Base-by-base conservation (phyloP, 139 green algal species). In the Desmodesmus armatus region DNA sequence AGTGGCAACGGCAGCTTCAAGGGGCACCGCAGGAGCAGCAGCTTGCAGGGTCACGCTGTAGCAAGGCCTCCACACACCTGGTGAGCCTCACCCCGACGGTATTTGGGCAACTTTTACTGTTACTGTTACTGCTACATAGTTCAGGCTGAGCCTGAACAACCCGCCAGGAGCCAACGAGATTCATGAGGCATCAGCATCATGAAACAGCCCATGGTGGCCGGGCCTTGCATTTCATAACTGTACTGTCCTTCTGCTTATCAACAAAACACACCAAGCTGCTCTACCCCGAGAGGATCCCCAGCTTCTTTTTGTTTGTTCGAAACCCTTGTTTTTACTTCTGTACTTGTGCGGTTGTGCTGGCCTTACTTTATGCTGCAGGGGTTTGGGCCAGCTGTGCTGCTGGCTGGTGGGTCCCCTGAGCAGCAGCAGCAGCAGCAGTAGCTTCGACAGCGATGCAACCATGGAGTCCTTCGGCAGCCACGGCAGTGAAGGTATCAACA, bases 371-470 rank as follows among this genome's bases (percentile, higher is more conserved):
- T 77, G 69, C 60, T 7, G 40, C 51, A 81, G 74, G 51, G 25
- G 74, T 21, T 39, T 81, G 35, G 47, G 31, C 1, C 35, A 81
- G 9, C 69, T 49, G 74, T 81, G 74, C 49, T 81, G 74, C 74
- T 81, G 74, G 74, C 33, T 81, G 4, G 43, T 81, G 0, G 40
- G 49, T 41, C 9, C 74, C 21, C 3, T 70, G 17, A 81, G 74
- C 74, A 69, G 51, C 73, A 47, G 73, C 73, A 80, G 47, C 47
- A 62, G 37, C 40, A 44, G 21, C 37, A 51, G 39, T 53, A 39
- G 37, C n/a, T 23, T 39, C 25, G 60, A 69, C n/a, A 69, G 60
- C 21, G 60, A 69, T 37, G n/a, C 35, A 39, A n/a, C n/a, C n/a
- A n/a, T n/a, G n/a, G 60, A 69, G 6, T 39, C n/a, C 2, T 37